phyloP scores from a whole-genome alignment of 495 filamentous ascomycete species.

The Tuber brumale region DNA sequence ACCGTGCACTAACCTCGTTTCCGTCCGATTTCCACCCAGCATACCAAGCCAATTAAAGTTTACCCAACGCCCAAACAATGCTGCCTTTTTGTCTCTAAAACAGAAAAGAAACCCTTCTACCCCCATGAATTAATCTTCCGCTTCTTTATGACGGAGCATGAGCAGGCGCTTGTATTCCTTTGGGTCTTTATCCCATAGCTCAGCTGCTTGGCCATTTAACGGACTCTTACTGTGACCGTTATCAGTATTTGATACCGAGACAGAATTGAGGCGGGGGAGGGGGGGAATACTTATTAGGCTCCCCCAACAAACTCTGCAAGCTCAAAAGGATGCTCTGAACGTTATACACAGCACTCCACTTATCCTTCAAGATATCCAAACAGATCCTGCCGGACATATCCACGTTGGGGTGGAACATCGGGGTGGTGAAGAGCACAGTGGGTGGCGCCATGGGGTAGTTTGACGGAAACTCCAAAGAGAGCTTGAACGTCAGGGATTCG shows the following conservation, averaged over 20 bases:
- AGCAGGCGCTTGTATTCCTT: slow-evolving; percentile 69
- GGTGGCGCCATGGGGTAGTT: slow-evolving; percentile 95
- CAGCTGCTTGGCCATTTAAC: slow-evolving; percentile 90
- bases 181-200: slow-evolving; percentile 87
- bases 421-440: slow-evolving; percentile 85
- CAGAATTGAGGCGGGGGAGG: background rate
- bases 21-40: background rate
- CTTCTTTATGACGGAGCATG: slow-evolving; percentile 41
- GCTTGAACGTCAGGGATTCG: slow-evolving; percentile 77
- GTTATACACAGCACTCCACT: slow-evolving; percentile 89
- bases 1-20: background rate
- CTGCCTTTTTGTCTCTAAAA: slow-evolving; percentile 4
- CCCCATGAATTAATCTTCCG: slow-evolving; percentile 27
- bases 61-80: slow-evolving; percentile 2
- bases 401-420: slow-evolving; percentile 91
- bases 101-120: slow-evolving; percentile 1
- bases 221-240: slow-evolving; percentile 67
- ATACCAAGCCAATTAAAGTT: slow-evolving; percentile 2
- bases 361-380: slow-evolving; percentile 95
- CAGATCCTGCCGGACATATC: slow-evolving; percentile 90
- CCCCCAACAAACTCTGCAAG: slow-evolving; percentile 88
- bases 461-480: slow-evolving; percentile 80
- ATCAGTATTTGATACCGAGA: slow-evolving; percentile 6
- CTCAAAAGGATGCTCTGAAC: slow-evolving; percentile 87
- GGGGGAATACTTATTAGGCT: slow-evolving; percentile 84